Base-by-base conservation (phyloP, 2,329 filamentous ascomycete genomes). In the Neopestalotiopsis sp. region DNA sequence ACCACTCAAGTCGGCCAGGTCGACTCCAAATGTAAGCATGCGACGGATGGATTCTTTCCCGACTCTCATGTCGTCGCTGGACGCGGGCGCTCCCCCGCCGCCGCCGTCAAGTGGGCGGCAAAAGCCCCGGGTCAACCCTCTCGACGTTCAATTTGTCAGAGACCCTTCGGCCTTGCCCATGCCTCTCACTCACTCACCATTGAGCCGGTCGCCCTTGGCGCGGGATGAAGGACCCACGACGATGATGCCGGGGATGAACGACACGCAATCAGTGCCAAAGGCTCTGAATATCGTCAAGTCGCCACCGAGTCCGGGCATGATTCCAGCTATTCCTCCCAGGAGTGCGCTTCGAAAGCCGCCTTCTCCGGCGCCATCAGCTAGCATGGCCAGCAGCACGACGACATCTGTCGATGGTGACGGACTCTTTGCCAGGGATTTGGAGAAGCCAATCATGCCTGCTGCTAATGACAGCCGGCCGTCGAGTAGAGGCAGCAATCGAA, bases 81-180 rank as follows among this genome's bases (percentile, higher is more conserved):
- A 76, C n/a, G 45, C 45, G 3, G n/a, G 45, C 7, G 71, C 75
- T 17, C 75, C 78, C n/a, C 40, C 45, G 28, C 78, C 78, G 2
- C 77, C 75, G 6, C 78, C 78, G 3, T 71, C 76, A 20, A 76
- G 75, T 28, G 79, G 78, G 4, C 79, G 75, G 30, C 80, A 77
- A 59, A 82, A 80, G 67, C 78, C 80, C 4, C 84, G 83, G 79
- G 78, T 84, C 6, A 85, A 84, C 69, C 83, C 85, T 0, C 78
- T 87, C n/a, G 83, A 86, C 13, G 80, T 84, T 40, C 82, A 85
- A 68, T 84, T 84, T 69, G 72, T 72, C 65, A 81, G 73, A 69
- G 76, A 73, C 65, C 73, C 61, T 60, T 73, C 65, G 72, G 7
- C 75, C 71, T 13, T 75, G 77, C 9, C 71, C 74, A 52, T 52